These are phyloP conservation scores for Gracilariopsis chorda DNA, from an alignment of 23 red algal species.

Conservation along the genomic window DNA sequence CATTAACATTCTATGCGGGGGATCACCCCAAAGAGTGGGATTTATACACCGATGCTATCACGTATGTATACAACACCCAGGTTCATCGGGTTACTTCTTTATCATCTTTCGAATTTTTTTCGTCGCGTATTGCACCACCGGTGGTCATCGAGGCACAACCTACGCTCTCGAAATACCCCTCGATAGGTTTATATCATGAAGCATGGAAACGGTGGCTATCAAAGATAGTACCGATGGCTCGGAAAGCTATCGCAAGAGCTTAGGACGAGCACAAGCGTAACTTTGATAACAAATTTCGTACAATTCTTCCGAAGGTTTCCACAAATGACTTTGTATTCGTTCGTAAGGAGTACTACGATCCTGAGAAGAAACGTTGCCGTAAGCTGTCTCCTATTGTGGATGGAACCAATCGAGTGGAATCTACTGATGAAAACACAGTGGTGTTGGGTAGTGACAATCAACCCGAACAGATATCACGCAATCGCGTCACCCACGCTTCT, in stretches of 20 bases:
- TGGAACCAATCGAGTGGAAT: slow-evolving; percentile 24
- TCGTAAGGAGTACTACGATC: slow-evolving; percentile 5
- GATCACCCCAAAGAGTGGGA: background rate
- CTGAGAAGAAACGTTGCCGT: background rate
- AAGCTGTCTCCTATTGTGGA: slow-evolving; percentile 31
- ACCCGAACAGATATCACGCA: background rate
- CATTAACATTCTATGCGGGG: background rate
- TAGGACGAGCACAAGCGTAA: background rate
- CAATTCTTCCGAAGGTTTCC: background rate
- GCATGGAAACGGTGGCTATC: background rate
- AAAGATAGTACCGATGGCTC: background rate
- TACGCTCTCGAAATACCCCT: background rate
- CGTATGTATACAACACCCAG: slow-evolving; percentile 4
- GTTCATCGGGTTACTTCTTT: background rate
- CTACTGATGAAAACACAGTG: background rate
- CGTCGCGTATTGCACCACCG: background rate
- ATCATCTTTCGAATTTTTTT: background rate
- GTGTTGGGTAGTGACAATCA: background rate
- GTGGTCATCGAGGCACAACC: background rate
- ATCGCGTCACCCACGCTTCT: background rate
- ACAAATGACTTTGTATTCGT: background rate
- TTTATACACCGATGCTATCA: background rate
- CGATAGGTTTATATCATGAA: background rate
- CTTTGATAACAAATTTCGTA: background rate
- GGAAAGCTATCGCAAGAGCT: background rate